These are phyloP conservation scores for Karstenula rhodostoma DNA, from an alignment of 2,329 filamentous ascomycete genomes.

Conservation along the genomic window DNA sequence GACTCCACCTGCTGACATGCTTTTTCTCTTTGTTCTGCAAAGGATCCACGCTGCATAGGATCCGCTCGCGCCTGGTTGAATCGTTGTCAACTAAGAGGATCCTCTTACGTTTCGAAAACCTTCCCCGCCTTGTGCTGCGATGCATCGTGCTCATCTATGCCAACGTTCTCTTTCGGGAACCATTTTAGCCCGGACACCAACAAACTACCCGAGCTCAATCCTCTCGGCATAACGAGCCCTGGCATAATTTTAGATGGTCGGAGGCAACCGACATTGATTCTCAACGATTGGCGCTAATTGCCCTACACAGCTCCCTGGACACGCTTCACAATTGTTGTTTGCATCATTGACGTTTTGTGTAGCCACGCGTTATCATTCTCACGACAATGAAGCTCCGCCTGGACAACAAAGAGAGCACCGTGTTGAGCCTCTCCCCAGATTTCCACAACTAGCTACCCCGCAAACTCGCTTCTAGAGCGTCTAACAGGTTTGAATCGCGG, in stretches of 20 bases:
- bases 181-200: slow-evolving; percentile 41
- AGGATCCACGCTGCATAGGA: slow-evolving; percentile 27
- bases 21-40: slow-evolving; percentile 28
- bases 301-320: not conserved
- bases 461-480: slow-evolving; percentile 33
- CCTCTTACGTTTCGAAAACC: slow-evolving; percentile 49
- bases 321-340: not conserved
- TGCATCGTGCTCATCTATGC: slow-evolving; percentile 36
- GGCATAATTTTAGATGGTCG: slow-evolving; percentile 1
- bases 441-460: slow-evolving; percentile 45
- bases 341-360: not conserved
- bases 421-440: slow-evolving; percentile 20
- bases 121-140: slow-evolving; percentile 39
- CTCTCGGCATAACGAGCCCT: not conserved
- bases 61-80: slow-evolving; percentile 24
- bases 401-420: not conserved
- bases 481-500: slow-evolving; percentile 1
- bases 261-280: not conserved
- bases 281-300: not conserved
- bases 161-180: slow-evolving; percentile 33
- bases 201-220: slow-evolving; percentile 26
- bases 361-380: not conserved
- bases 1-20: slow-evolving; percentile 27
- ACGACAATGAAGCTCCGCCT: slow-evolving; percentile 1
- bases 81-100: slow-evolving; percentile 35